These are phyloP conservation scores for Favolaschia claudopus DNA, from an alignment of 768 basidiomycete genomes.

Conservation along the genomic window DNA sequence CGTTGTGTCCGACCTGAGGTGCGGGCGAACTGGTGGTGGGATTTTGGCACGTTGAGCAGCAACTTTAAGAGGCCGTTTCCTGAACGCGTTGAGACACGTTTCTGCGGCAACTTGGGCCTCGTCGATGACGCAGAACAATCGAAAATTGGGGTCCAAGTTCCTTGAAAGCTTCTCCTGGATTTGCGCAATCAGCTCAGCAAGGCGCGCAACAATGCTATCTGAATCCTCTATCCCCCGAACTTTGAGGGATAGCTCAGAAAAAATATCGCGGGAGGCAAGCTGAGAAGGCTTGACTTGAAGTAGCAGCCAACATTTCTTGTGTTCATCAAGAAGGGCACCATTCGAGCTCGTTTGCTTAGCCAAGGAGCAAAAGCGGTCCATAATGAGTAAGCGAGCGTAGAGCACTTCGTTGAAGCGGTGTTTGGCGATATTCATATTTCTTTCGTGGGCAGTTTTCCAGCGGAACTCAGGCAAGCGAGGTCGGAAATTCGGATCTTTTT, in stretches of 20 bases:
- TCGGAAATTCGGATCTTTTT: neutral
- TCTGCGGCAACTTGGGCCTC: neutral
- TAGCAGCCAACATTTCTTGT: constrained; percentile 1
- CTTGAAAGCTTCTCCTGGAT: neutral
- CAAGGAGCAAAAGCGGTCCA: neutral
- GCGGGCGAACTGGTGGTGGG: no score
- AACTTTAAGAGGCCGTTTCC: no score
- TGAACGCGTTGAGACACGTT: neutral
- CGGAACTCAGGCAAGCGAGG: no score
- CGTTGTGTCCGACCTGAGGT: no score
- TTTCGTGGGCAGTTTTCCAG: neutral
- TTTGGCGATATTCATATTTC: neutral
- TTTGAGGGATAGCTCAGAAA: no score
- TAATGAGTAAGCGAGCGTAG: neutral
- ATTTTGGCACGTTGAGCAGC: no score
- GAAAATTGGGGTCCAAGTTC: no score
- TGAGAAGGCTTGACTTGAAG: neutral
- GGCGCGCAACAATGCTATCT: no score
- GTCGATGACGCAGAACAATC: neutral
- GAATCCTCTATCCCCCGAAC: no score
- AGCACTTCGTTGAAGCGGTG: neutral
- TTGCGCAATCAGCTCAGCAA: neutral
- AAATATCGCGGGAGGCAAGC: neutral
- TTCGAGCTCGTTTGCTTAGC: neutral
- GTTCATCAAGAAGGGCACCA: neutral